A percentile compares a stretch with the other conserved stretches of the same genome.
Evolutionary conservation across 1,284 basidiomycete genomes (phyloP).

Genomic region (Ganoderma resinaceum): DNA sequence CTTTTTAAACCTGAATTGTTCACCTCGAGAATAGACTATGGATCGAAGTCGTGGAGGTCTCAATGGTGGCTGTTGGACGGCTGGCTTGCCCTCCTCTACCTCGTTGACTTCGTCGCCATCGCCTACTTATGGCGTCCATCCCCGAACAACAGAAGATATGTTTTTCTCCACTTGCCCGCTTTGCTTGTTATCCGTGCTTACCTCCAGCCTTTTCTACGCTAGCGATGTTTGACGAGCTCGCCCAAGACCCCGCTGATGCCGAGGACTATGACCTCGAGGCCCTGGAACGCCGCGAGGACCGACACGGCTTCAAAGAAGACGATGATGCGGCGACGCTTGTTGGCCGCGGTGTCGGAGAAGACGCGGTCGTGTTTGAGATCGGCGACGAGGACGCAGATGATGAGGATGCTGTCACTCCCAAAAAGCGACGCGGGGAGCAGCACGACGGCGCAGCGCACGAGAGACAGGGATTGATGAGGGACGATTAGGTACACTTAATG

Average conservation of each 20-base stretch:
- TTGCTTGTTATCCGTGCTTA: constrained; percentile 36
- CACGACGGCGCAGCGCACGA: constrained; percentile 56
- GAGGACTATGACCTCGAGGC: constrained; percentile 91
- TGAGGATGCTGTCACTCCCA: constrained; percentile 51
- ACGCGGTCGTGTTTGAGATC: constrained; percentile 91
- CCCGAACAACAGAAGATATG: constrained; percentile 89
- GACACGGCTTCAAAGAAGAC: constrained; percentile 59
- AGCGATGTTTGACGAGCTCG: constrained; percentile 86
- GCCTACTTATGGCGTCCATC: constrained; percentile 96
- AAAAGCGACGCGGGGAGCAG: constrained; percentile 59
- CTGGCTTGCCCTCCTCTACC: constrained; percentile 90
- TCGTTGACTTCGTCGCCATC: constrained; percentile 82
- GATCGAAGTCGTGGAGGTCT: constrained; percentile 91
- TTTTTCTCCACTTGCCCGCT: constrained; percentile 28
- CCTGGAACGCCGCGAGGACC: constrained; percentile 59
- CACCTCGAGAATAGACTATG: constrained; percentile 70
- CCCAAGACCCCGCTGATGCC: constrained; percentile 91
- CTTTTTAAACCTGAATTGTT: not conserved
- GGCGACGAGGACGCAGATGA: constrained; percentile 86
- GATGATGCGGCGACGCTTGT: constrained; percentile 76
- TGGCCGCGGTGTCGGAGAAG: constrained; percentile 63
- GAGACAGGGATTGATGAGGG: constrained; percentile 67
- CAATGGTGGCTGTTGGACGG: constrained; percentile 98
- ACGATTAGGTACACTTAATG: constrained; percentile 40
- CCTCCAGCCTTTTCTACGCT: constrained; percentile 55